phyloP scores from a whole-genome alignment of 257 asterid species.

The Solanum sparsipilum region DNA sequence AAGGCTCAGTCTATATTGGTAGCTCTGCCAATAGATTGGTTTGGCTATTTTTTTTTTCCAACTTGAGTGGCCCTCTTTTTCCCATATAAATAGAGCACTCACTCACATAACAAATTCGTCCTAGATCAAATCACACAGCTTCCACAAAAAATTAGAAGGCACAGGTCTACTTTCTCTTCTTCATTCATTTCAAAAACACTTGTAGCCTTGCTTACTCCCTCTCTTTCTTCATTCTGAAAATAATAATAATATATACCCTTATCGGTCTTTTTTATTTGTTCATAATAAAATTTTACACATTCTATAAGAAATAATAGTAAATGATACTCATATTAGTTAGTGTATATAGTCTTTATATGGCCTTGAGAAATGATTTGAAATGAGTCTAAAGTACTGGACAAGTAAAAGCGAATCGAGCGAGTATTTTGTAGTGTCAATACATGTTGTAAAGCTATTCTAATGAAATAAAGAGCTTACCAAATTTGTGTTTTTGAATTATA shows the following conservation, averaged over 20 bases:
- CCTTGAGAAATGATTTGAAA: background rate
- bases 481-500: background rate
- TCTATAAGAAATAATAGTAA: background rate
- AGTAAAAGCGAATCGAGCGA: background rate
- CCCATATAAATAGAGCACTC: background rate
- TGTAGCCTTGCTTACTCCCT: background rate
- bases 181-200: background rate
- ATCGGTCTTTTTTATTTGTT: background rate
- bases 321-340: background rate
- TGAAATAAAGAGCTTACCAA: background rate
- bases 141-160: background rate
- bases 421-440: background rate
- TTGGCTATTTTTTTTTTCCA: background rate
- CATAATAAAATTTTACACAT: background rate
- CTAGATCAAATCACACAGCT: background rate
- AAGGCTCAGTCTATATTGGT: background rate
- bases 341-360: background rate
- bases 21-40: background rate
- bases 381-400: background rate
- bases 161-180: background rate
- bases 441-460: background rate
- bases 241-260: too few relatives aligned
- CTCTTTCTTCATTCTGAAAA: background rate
- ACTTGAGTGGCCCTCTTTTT: background rate
- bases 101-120: background rate